These are phyloP conservation scores for Crepidotus variabilis DNA, from an alignment of 768 basidiomycete species.

Conservation along the genomic window DNA sequence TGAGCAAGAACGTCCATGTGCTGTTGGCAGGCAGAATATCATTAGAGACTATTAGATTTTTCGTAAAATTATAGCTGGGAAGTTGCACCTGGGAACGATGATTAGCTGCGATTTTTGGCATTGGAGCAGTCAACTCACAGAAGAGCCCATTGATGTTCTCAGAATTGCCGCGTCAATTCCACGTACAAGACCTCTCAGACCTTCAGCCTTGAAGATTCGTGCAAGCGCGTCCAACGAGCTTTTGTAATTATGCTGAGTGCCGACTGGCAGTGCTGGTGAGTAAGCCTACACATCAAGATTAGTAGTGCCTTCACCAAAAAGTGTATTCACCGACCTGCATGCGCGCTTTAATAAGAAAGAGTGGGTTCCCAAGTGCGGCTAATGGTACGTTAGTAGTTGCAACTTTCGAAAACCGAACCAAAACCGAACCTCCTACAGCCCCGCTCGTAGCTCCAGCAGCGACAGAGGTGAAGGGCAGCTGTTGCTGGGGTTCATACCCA, in stretches of 20 bases:
- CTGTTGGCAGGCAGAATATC: slow-evolving; percentile 74
- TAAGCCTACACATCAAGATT: slow-evolving; percentile 58
- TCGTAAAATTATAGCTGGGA: slow-evolving; percentile 93
- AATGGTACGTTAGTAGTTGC: slow-evolving; percentile 2
- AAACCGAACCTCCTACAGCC: slow-evolving; percentile 72
- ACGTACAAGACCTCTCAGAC: slow-evolving; percentile 74
- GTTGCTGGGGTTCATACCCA: slow-evolving; percentile 60
- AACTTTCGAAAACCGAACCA: background rate
- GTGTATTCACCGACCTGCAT: slow-evolving; percentile 72
- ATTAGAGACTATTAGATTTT: slow-evolving; percentile 66
- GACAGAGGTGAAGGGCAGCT: slow-evolving; percentile 73
- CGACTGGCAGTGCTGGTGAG: slow-evolving; percentile 91
- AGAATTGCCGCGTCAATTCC: slow-evolving; percentile 94
- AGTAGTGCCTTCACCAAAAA: background rate
- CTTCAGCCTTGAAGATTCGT: slow-evolving; percentile 77
- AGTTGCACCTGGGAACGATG: slow-evolving; percentile 73
- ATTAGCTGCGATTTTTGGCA: background rate
- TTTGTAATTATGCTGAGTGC: slow-evolving; percentile 91
- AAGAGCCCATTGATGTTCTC: slow-evolving; percentile 92
- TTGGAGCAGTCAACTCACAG: slow-evolving; percentile 30
- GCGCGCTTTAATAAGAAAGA: slow-evolving; percentile 95
- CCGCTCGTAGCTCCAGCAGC: slow-evolving; percentile 88
- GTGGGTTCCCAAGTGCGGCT: slow-evolving; percentile 82
- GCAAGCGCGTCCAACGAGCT: slow-evolving; percentile 76
- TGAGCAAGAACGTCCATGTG: slow-evolving; percentile 82